phyloP scores from a whole-genome alignment of 1,284 basidiomycete species.

The Rhodotorula sp. region DNA sequence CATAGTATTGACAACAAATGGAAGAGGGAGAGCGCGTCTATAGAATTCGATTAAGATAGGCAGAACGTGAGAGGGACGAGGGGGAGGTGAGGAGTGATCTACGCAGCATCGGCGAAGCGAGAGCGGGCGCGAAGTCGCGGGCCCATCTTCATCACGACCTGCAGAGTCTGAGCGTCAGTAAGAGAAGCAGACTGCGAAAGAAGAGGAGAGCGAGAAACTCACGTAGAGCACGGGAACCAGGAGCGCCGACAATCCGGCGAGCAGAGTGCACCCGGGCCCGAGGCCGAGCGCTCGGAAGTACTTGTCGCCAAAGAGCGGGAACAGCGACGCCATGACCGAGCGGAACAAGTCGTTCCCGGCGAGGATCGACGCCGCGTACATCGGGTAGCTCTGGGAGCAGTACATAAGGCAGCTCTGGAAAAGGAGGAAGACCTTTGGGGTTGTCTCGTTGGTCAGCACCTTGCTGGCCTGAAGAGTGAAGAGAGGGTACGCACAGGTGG shows the following conservation, averaged over 20 bases:
- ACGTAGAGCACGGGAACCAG: constrained; percentile 44
- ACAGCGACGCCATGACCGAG: constrained; percentile 19
- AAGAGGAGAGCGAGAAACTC: background rate
- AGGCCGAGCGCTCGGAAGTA: constrained; percentile 44
- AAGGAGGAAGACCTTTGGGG: background rate
- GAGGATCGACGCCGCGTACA: constrained; percentile 36
- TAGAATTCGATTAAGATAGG: background rate
- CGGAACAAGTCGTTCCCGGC: constrained; percentile 42
- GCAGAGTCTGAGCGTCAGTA: background rate
- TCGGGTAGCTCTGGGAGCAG: constrained; percentile 18
- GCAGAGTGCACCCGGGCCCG: constrained; percentile 43
- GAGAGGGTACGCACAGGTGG: background rate
- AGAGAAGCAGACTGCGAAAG: fast-evolving
- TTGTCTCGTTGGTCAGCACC: background rate
- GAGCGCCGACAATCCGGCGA: constrained; percentile 44
- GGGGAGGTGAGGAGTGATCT: background rate
- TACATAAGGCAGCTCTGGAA: constrained; percentile 31
- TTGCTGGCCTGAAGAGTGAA: too few species aligned
- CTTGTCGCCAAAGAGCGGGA: constrained; percentile 45
- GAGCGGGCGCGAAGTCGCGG: constrained; percentile 21
- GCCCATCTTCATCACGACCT: constrained; percentile 19
- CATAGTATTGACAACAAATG: too few species aligned
- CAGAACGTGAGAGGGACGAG: background rate
- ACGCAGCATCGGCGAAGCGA: background rate
- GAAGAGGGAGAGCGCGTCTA: background rate